Base-by-base conservation (phyloP, 225 moss, liverwort and hornwort genomes). In the Asterella californica region DNA sequence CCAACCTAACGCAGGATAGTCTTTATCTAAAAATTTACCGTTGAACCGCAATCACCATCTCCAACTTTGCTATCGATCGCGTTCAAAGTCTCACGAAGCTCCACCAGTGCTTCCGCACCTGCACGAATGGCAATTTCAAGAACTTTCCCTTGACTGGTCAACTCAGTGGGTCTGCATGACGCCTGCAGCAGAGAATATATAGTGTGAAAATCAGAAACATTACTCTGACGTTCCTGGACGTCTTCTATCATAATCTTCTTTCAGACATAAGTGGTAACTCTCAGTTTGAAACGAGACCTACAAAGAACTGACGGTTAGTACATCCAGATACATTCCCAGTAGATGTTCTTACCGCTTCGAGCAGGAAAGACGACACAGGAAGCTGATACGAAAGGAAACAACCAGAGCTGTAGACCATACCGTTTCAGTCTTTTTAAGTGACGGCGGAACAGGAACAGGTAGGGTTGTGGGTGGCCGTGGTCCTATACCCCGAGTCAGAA, bases 1-100 rank as follows among this genome's bases (percentile, higher is more conserved):
- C 9, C 70, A 46, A 42, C 70, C 30, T 14, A 8, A 65, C 65
- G 33, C 45, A 24, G 2, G 42, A 11, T 25, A 47, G 9, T 32
- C 17, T 18, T 30, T 25, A 45, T 25, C 46, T 48, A 33, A 15
- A 62, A 76, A 65, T 81, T 82, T 87, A 97, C 96, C 83, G 94
- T 94, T 22, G 94, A 89, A 52, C 97, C 97, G 89, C 97, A 97
- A 82, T 97, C 97, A 75, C 97, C 97, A 88, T 97, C 97, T 59
- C 97, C 97, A 74, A 92, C 97, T 88, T 92, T 83, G 70, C 87
- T 77, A 83, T 97, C 97, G 86, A 92, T 86, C 55, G 88, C 93
- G 76, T 97, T 97, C 60, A 97, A 83, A 47, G 74, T 29, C 82
- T 94, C 91, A 84, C 88, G 91, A 42, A 85, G 72, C 68, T 84